phyloP scores from a whole-genome alignment of 768 basidiomycete genomes.

The Lactifluus piperatus region DNA sequence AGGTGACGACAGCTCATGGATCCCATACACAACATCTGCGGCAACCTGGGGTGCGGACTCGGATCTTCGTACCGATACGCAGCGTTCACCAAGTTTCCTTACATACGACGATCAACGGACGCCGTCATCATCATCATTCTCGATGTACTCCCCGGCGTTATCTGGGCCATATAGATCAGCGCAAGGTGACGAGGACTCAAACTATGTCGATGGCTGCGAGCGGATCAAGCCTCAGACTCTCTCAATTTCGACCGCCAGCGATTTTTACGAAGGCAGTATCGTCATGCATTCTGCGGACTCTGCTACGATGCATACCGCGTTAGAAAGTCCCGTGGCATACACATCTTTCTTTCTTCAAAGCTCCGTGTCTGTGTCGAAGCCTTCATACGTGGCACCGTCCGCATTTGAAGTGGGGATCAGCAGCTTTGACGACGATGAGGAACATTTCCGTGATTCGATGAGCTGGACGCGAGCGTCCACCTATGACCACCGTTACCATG shows the following conservation, averaged over 20 bases:
- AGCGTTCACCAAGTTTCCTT: slow-evolving; percentile 13
- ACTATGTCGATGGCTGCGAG: slow-evolving; percentile 9
- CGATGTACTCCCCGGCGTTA: slow-evolving; percentile 20
- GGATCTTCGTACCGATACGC: slow-evolving; percentile 1
- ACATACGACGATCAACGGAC: slow-evolving; percentile 19
- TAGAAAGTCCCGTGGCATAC: slow-evolving; percentile 15
- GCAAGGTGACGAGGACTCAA: slow-evolving; percentile 13
- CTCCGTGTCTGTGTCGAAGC: slow-evolving; percentile 15
- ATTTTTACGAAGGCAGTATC: slow-evolving; percentile 16
- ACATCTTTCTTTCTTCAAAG: slow-evolving; percentile 13
- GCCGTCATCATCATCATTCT: slow-evolving; percentile 19
- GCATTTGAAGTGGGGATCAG: slow-evolving; percentile 20
- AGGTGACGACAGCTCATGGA: slow-evolving; percentile 14
- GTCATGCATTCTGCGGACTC: slow-evolving; percentile 19
- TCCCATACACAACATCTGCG: slow-evolving; percentile 11
- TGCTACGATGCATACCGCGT: slow-evolving; percentile 20
- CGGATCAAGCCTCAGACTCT: slow-evolving; percentile 6
- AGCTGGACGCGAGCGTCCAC: slow-evolving; percentile 19
- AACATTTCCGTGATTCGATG: slow-evolving; percentile 18
- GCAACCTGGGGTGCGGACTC: slow-evolving; percentile 20
- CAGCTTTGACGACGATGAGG: slow-evolving; percentile 17
- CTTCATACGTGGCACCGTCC: slow-evolving; percentile 13
- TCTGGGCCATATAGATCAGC: slow-evolving; percentile 17
- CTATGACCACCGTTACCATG: slow-evolving; percentile 1
- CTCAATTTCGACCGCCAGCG: slow-evolving; percentile 12